Conservation (phyloP, 345 rosid species). For the Sonneratia caseolaris region DNA sequence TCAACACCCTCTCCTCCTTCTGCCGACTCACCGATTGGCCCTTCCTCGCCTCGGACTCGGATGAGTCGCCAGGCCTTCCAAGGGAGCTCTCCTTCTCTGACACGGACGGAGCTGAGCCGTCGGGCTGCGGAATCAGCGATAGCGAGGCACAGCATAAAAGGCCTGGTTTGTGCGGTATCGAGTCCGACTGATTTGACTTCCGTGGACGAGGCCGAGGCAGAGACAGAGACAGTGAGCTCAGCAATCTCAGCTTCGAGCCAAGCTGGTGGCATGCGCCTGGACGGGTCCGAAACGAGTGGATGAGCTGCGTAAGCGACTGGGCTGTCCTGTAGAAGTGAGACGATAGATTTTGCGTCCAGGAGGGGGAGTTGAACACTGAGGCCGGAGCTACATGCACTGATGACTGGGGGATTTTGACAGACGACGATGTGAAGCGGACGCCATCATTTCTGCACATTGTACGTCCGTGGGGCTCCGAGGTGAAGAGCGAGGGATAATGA, state of each 20-base stretch:
- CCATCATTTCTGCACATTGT: conserved; percentile 24
- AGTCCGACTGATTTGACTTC: not conserved
- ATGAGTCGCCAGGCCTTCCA: conserved; percentile 9
- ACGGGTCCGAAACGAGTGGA: conserved; percentile 27
- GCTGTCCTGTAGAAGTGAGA: conserved; percentile 22
- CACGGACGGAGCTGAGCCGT: conserved; percentile 11
- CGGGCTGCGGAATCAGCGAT: conserved; percentile 24
- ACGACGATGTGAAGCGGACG: conserved; percentile 29
- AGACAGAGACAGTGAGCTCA: conserved; percentile 10
- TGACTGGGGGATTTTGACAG: conserved; percentile 18
- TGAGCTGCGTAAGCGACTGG: conserved; percentile 19
- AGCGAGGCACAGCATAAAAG: conserved; percentile 39
- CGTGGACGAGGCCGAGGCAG: conserved; percentile 1
- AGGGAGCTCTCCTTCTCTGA: not conserved
- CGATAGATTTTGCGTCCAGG: conserved; percentile 10
- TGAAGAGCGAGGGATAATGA: not conserved
- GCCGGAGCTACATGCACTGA: not conserved
- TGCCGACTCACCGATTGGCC: conserved; percentile 34
- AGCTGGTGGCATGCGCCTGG: conserved; percentile 3
- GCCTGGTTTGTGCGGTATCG: conserved; percentile 16
- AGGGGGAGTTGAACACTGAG: conserved; percentile 7
- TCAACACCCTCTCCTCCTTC: conserved; percentile 78
- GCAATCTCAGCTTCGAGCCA: conserved; percentile 7
- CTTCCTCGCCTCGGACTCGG: conserved; percentile 31
- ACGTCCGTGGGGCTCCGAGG: not conserved